A percentile compares a stretch with the other conserved stretches of the same genome.
These are phyloP conservation scores for Monascus purpureus DNA, from an alignment of 495 filamentous ascomycete genomes.

Conservation along the genomic window DNA sequence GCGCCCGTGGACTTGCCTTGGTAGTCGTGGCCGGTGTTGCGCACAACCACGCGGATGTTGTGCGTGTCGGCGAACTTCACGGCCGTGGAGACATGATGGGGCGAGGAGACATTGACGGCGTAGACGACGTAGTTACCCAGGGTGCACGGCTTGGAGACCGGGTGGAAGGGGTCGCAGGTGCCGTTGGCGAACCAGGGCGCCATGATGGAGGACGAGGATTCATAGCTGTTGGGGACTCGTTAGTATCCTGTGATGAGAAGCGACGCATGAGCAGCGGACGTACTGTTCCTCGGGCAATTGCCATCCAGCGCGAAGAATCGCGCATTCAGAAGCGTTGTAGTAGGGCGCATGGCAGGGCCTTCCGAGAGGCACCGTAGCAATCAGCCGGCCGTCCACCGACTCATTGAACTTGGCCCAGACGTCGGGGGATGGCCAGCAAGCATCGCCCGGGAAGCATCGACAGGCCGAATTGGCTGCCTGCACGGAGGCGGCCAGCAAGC, in stretches of 20 bases:
- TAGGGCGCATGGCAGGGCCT: conserved; percentile 29
- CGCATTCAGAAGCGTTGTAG: conserved; percentile 19
- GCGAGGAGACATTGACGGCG: conserved; percentile 20
- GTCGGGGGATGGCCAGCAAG: conserved; percentile 28
- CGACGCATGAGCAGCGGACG: conserved; percentile 1
- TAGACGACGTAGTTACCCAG: conserved; percentile 46
- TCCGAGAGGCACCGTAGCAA: conserved; percentile 30
- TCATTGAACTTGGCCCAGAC: conserved; percentile 31
- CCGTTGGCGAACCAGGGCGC: conserved; percentile 26
- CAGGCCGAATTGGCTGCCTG: too few species aligned
- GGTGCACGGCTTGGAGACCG: conserved; percentile 35
- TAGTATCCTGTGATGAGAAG: neutral
- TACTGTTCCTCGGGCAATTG: conserved; percentile 17
- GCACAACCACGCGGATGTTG: conserved; percentile 47
- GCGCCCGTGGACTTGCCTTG: conserved; percentile 41
- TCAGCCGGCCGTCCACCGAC: conserved; percentile 26
- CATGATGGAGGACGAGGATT: conserved; percentile 29
- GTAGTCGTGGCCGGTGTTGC: conserved; percentile 51
- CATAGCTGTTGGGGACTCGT: conserved; percentile 10
- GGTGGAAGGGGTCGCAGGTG: conserved; percentile 42
- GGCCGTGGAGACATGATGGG: conserved; percentile 16
- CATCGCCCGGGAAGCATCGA: too few species aligned
- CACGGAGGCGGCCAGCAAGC: too few species aligned
- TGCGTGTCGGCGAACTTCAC: conserved; percentile 36
- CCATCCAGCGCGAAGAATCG: conserved; percentile 13